Evolutionary conservation across 768 basidiomycete genomes (phyloP).

Genomic region (Austroboletus festivus): DNA sequence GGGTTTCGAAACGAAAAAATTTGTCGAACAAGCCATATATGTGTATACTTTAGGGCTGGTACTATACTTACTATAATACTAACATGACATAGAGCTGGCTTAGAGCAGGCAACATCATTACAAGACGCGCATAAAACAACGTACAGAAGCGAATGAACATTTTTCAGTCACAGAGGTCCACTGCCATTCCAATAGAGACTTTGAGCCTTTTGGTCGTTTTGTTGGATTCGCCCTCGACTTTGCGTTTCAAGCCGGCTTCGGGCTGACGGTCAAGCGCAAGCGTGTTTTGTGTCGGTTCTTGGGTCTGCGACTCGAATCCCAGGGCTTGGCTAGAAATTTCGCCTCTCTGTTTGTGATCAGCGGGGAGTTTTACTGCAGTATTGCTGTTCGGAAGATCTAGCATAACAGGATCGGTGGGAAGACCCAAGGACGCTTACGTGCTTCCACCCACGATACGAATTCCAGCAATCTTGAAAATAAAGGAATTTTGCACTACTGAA

Average conservation of each 20-base stretch:
- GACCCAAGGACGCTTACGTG: slow-evolving; percentile 7
- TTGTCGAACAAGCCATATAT: background rate
- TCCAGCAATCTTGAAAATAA: slow-evolving; percentile 10
- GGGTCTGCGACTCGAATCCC: slow-evolving; percentile 36
- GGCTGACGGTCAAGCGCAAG: slow-evolving; percentile 15
- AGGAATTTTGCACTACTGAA: background rate
- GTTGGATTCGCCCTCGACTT: slow-evolving; percentile 17
- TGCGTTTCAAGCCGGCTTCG: slow-evolving; percentile 35
- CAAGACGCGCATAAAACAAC: too few relatives aligned
- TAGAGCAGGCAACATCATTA: too few relatives aligned
- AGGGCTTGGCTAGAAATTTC: slow-evolving; percentile 1
- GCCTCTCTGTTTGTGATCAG: background rate
- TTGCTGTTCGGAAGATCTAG: slow-evolving; percentile 5
- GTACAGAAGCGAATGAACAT: background rate
- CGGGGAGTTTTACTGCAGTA: background rate
- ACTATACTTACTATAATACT: too few relatives aligned
- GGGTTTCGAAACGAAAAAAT: slow-evolving; percentile 28
- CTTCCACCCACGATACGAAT: slow-evolving; percentile 10
- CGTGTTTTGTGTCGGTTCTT: slow-evolving; percentile 37
- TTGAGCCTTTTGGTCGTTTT: slow-evolving; percentile 56
- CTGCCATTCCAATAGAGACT: slow-evolving; percentile 63
- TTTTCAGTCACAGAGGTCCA: slow-evolving; percentile 73
- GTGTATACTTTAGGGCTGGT: slow-evolving; percentile 36
- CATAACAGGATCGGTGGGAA: background rate
- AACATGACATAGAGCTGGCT: background rate